Evolutionary conservation across 495 filamentous ascomycete genomes (phyloP), one percentile per base, ranked within the genome.

Genomic region (Aspergillus sclerotioniger): DNA sequence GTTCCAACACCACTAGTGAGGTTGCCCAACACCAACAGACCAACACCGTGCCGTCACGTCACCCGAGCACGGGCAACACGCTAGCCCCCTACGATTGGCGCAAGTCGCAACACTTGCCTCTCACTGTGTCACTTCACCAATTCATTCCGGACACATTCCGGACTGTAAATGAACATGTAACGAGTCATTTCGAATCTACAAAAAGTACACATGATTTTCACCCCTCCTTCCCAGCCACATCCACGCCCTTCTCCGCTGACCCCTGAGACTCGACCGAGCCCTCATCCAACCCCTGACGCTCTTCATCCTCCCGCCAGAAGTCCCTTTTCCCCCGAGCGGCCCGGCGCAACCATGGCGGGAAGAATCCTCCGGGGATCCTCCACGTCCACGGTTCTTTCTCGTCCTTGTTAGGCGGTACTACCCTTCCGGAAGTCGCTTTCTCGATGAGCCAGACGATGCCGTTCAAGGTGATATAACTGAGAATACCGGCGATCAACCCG

Each of bases 401-500:
- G 13, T 85, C 76, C 71, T 90, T 86, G 66, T 89, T 88, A 1
- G 81, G 77, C 0, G 90, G 90, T 3, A 87, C 82, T 57, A 92
- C 83, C 32, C 88, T 80, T 33, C 89, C 90, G 0, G 80, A 76
- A 3, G 84, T 86, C 10, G 68, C 65, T 68, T 82, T 80, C 68
- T 85, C 82, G 51, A 92, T 74, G 41, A 88, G 12, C 82, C 83
- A 91, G 0, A 84, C 82, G 28, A 78, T 63, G 1, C 73, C 75
- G 70, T 93, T 93, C 59, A 93, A 71, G 43, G 84, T 63, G 53
- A 85, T 84, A 65, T 92, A 93, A 56, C 84, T 80, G 54, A 87
- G 76, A 64, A 93, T 90, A 41, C 90, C 90, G 3, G 87, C 88
- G 55, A 92, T 89, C 29, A 91, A 79, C 20, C 89, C 89, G 66